These are phyloP conservation scores for Penicillium macrosclerotiorum DNA, from an alignment of 495 filamentous ascomycete genomes.

Conservation along the genomic window DNA sequence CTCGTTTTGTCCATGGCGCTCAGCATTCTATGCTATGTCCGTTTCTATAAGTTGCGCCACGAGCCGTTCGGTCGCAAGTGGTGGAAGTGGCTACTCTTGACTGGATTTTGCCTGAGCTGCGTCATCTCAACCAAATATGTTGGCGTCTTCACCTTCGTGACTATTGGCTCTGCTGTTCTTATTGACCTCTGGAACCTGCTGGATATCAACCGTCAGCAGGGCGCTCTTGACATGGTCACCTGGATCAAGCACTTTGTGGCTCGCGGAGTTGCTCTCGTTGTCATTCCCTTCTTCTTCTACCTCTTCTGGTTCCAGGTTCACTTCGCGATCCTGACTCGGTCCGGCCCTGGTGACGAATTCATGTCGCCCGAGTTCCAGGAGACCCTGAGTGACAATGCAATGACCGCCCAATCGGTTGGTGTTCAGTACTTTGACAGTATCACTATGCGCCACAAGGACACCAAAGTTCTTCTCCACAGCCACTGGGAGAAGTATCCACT, in stretches of 20 bases:
- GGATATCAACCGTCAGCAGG: slow-evolving; percentile 77
- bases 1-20: slow-evolving; percentile 94
- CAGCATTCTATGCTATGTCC: slow-evolving; percentile 88
- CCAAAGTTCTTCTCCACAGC: slow-evolving; percentile 92
- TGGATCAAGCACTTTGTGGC: slow-evolving; percentile 91
- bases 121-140: slow-evolving; percentile 99
- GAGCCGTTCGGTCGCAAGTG: slow-evolving; percentile 88
- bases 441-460: slow-evolving; percentile 91
- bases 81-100: slow-evolving; percentile 99
- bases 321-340: slow-evolving; percentile 83
- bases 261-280: slow-evolving; percentile 75
- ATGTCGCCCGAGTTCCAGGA: slow-evolving; percentile 99
- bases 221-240: slow-evolving; percentile 69
- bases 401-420: slow-evolving; percentile 79
- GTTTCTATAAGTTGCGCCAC: slow-evolving; percentile 95
- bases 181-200: slow-evolving; percentile 96
- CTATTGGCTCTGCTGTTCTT: slow-evolving; percentile 87
- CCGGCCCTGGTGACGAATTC: slow-evolving; percentile 96
- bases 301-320: slow-evolving; percentile 99
- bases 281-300: slow-evolving; percentile 95
- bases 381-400: slow-evolving; percentile 88
- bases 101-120: slow-evolving; percentile 89
- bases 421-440: slow-evolving; percentile 91
- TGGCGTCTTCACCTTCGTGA: slow-evolving; percentile 94
- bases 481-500: slow-evolving; percentile 87